A percentile compares a stretch with the other conserved stretches of the same genome.
These are phyloP conservation scores for Ophiostoma ips DNA, from an alignment of 2,329 filamentous ascomycete genomes.

Conservation along the genomic window DNA sequence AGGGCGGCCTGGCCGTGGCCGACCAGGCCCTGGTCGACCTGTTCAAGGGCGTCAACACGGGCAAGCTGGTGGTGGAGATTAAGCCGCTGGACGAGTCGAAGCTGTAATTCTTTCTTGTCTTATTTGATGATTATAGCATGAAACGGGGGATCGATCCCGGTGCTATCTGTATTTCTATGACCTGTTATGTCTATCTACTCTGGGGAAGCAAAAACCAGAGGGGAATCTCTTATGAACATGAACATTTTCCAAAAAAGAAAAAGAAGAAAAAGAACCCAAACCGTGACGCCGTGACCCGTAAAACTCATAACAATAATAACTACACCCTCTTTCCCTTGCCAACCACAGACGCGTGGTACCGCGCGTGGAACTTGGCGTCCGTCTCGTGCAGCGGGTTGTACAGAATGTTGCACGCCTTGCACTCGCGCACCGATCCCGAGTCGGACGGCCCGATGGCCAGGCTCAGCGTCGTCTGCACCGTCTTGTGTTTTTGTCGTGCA, in stretches of 20 bases:
- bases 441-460: constrained; percentile 21
- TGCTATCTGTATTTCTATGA: too few species aligned
- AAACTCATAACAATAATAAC: too few species aligned
- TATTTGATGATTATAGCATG: too few species aligned
- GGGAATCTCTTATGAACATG: too few species aligned
- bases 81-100: constrained; percentile 14
- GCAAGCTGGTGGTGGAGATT: constrained; percentile 16
- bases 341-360: constrained; percentile 20
- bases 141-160: too few species aligned
- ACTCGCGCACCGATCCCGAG: constrained; percentile 23
- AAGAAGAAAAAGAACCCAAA: too few species aligned
- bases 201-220: too few species aligned
- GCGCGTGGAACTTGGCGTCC: constrained; percentile 28
- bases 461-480: constrained; percentile 29
- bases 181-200: too few species aligned
- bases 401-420: constrained; percentile 28
- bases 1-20: constrained; percentile 51
- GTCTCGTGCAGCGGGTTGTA: constrained; percentile 32
- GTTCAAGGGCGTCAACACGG: constrained; percentile 57
- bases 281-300: too few species aligned
- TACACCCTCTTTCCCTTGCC: not conserved
- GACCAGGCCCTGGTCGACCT: constrained; percentile 49
- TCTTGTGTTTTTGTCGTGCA: constrained; percentile 8
- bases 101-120: too few species aligned
- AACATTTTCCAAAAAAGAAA: too few species aligned